Conservation (phyloP, 2,329 filamentous ascomycete species). For the Ceratocystis colombiana region DNA sequence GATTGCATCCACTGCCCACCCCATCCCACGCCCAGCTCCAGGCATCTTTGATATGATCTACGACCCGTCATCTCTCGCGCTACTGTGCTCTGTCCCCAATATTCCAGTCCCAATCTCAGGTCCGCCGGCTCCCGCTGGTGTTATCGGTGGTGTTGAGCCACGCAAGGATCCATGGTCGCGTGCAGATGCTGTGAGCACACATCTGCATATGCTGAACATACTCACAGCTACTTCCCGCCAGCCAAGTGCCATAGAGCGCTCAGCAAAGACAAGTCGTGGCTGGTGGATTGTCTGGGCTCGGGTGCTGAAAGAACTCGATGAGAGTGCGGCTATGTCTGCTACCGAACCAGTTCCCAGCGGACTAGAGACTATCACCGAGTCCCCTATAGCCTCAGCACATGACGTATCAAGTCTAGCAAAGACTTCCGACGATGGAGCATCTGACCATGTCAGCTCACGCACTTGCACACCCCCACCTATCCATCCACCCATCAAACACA, state of each 20-base stretch:
- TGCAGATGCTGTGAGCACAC: constrained; percentile 54
- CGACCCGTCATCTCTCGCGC: constrained; percentile 46
- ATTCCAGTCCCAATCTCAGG: constrained; percentile 43
- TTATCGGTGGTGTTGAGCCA: constrained; percentile 25
- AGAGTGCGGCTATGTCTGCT: background rate
- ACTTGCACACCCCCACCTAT: constrained; percentile 1
- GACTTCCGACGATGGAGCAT: constrained; percentile 7
- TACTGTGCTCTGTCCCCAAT: constrained; percentile 56
- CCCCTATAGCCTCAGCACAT: constrained; percentile 13
- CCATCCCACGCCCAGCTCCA: constrained; percentile 41
- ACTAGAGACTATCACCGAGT: constrained; percentile 22
- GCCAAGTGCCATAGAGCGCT: constrained; percentile 45
- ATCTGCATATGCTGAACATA: constrained; percentile 52
- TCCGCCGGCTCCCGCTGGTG: constrained; percentile 27
- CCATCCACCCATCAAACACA: background rate
- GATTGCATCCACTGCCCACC: constrained; percentile 46
- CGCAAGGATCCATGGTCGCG: constrained; percentile 43
- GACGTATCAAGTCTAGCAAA: background rate
- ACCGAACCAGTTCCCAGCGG: constrained; percentile 7
- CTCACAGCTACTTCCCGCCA: constrained; percentile 35
- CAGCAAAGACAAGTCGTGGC: constrained; percentile 54
- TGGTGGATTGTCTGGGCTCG: constrained; percentile 63
- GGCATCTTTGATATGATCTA: constrained; percentile 52
- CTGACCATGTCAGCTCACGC: constrained; percentile 23
- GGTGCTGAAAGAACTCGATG: constrained; percentile 34